Evolutionary conservation across 208 protist species (phyloP), one percentile per base, ranked within the genome.

Genomic region (Leishmania tropica): DNA sequence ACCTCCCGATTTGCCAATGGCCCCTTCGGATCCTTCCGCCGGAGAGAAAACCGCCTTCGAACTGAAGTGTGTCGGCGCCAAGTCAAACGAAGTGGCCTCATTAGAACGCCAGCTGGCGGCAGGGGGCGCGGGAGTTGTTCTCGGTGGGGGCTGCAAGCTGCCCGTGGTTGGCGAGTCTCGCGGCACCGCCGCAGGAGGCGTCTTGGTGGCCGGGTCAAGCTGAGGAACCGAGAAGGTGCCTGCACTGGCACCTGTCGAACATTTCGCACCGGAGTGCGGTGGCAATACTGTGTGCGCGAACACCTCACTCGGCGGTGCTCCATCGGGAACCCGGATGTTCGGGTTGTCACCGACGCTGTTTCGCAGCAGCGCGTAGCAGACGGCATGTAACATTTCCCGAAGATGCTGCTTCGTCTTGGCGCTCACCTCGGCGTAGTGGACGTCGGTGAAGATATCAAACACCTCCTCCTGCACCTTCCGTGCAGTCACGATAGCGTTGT

Each of bases 381-480:
- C 60, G 31, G 80, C 58, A 2, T 56, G 42, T n/a, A 93, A 80
- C 53, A 91, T 73, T 2, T 76, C 74, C n/a, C 54, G 8, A 60
- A 93, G 71, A 28, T 86, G 76, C 48, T 64, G 65, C 54, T 84
- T 83, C 5, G 65, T 85, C 47, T 79, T 77, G 13, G 90, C 86
- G 54, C 90, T 93, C 48, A 90, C 88, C 81, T 93, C 90, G n/a
- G 81, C 82, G 75, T 93, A 93, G 72, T 90, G 81, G 1, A 90
- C 81, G 35, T 89, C 85, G 15, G 78, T 79, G n/a, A 93, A 82
- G 60, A 87, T 3, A 73, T 81, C 77, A 11, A 89, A 82, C 37
- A 93, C 74, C 67, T 80, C 64, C 17, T 40, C 76, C 54, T 88
- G 74, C 21, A 93, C 70, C 35, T 89, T 84, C 19, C 45, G 51